Conservation (phyloP, 2,329 filamentous ascomycete species). For the Trichoderma brevicompactum region DNA sequence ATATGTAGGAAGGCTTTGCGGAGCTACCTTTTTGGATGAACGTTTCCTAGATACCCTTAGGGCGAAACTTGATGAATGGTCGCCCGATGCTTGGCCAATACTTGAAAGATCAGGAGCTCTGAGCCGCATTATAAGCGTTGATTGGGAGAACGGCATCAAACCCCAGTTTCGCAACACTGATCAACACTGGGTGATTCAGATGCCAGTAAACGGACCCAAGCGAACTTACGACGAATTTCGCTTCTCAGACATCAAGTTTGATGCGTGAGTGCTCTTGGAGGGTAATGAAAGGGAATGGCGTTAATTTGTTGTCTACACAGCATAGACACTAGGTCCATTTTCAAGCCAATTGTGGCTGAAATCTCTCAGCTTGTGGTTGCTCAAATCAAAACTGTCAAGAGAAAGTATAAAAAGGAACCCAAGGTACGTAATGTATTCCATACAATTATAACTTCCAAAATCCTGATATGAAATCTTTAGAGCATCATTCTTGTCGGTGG, state of each 20-base stretch:
- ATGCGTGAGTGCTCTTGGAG: not conserved
- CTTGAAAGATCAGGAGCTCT: conserved; percentile 10
- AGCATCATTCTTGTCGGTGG: conserved; percentile 48
- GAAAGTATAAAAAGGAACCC: conserved; percentile 31
- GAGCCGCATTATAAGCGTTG: conserved; percentile 33
- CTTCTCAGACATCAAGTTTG: not conserved
- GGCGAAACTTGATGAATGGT: not conserved
- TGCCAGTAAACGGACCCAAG: conserved; percentile 29
- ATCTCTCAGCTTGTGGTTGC: conserved; percentile 34
- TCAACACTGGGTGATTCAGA: conserved; percentile 30
- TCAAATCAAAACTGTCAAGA: conserved; percentile 34
- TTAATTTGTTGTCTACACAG: conserved; percentile 13
- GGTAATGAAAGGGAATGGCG: too few relatives aligned
- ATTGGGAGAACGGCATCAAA: conserved; percentile 41
- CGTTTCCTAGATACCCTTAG: conserved; percentile 35
- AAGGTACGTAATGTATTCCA: conserved; percentile 34
- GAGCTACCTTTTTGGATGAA: conserved; percentile 48
- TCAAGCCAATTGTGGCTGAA: conserved; percentile 32
- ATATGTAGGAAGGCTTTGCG: conserved; percentile 44
- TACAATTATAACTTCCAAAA: not conserved
- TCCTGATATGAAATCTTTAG: conserved; percentile 32
- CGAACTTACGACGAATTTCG: conserved; percentile 6
- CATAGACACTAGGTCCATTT: conserved; percentile 34
- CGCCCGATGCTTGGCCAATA: not conserved
- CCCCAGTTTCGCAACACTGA: conserved; percentile 32